A percentile compares a stretch with the other conserved stretches of the same genome.
Conservation (phyloP, 192 early-diverging fungal species). For the Spizellomyces punctatus region DNA sequence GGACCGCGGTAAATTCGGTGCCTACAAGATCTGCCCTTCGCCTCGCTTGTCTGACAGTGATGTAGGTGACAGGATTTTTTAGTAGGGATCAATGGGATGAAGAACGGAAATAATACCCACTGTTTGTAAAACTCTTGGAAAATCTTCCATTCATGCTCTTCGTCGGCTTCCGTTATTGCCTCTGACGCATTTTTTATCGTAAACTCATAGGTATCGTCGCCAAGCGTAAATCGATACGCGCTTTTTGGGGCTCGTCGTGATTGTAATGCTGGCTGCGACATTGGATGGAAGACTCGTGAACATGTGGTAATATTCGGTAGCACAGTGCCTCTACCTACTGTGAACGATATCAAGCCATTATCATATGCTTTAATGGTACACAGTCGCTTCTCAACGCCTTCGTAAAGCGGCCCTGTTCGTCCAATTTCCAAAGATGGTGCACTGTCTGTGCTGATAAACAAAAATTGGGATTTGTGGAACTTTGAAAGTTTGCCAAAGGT, state of each 20-base stretch:
- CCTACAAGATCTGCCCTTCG: not conserved
- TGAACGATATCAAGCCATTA: conserved; percentile 41
- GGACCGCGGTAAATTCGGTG: not conserved
- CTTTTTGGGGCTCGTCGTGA: not conserved
- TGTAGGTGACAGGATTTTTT: not conserved
- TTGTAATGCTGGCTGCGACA: not conserved
- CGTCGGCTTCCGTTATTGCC: conserved; percentile 8
- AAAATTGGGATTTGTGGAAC: not conserved
- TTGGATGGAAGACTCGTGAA: not conserved
- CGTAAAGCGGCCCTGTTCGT: not conserved
- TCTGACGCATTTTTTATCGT: conserved; percentile 27
- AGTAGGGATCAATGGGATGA: conserved; percentile 4
- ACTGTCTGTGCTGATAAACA: not conserved
- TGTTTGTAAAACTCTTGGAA: conserved; percentile 33
- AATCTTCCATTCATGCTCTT: conserved; percentile 18
- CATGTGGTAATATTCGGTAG: not conserved
- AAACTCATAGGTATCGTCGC: conserved; percentile 39
- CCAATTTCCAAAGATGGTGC: no score
- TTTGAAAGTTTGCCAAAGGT: no score
- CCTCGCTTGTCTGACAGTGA: no score
- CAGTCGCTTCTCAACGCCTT: conserved; percentile 40
- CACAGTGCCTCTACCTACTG: conserved; percentile 21
- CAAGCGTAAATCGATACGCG: conserved; percentile 35
- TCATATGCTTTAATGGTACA: conserved; percentile 45
- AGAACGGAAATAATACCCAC: conserved; percentile 7